Evolutionary conservation across 441 rosid genomes (phyloP), one percentile per base, ranked within the genome.

Genomic region (Pelargonium australe): DNA sequence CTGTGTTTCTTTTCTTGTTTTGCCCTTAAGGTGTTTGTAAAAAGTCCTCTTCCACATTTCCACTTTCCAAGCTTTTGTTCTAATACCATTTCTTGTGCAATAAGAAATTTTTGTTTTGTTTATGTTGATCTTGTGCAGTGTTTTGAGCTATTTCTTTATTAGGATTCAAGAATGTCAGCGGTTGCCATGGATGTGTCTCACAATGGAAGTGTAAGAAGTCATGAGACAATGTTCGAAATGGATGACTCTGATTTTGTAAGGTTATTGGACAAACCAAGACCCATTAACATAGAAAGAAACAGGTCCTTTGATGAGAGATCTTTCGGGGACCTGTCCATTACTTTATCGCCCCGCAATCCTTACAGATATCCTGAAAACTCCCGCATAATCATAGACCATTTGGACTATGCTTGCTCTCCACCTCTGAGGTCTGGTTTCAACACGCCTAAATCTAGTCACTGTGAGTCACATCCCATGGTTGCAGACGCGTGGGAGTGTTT

Each of bases 401-500:
- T 64, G 4, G 89, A 85, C 23, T 65, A 23, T 23, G 47, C 76
- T 28, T 25, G 23, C 70, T 93, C 97, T 3, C 95, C 96, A 0
- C 78, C 88, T 43, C 81, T 80, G 55, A 78, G 83, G 83, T 88
- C 93, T 44, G 94, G 89, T 8, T 77, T 83, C 53, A 82, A 82
- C 71, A 81, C 92, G 20, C 96, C 97, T 25, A 76, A 79, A 73
- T 82, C 91, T 14, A 23, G 47, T 53, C 82, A 72, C 57, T 80
- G 77, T 63, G 90, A 86, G 71, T 61, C 87, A 3, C 95, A 85
- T 72, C 92, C 93, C 1, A 78, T 77, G 80, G 83, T 88, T 16
- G 83, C 82, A 5, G 96, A 91, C 70, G 96, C 95, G 14, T 91
- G 97, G 97, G 90, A 86, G 16, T 89, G 91, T 57, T 75, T 93